These are phyloP conservation scores for Fusarium mexicanum DNA, from an alignment of 2,329 filamentous ascomycete genomes.

Conservation along the genomic window DNA sequence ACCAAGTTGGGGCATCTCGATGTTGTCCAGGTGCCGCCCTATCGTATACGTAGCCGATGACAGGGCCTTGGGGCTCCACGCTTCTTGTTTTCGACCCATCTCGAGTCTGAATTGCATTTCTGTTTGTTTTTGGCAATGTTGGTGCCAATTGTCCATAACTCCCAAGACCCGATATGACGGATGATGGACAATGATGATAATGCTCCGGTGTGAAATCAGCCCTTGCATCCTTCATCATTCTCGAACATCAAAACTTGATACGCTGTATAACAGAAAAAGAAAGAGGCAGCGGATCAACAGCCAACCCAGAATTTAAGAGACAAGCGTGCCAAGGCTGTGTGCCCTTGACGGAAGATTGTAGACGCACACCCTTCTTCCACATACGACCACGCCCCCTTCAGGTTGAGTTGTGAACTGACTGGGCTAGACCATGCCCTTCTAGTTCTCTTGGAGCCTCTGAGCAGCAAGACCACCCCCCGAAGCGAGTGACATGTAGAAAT, in stretches of 20 bases:
- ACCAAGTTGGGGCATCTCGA: constrained; percentile 37
- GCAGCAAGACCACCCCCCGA: constrained; percentile 30
- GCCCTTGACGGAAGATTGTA: constrained; percentile 22
- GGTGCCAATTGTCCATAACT: constrained; percentile 15
- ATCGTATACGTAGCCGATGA: constrained; percentile 36
- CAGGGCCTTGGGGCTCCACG: constrained; percentile 32
- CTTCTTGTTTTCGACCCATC: constrained; percentile 33
- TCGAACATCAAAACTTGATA: constrained; percentile 20
- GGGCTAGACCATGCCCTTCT: constrained; percentile 32
- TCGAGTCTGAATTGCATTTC: constrained; percentile 19
- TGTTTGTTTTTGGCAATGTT: constrained; percentile 13
- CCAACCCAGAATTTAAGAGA: constrained; percentile 15
- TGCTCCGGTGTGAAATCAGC: background rate
- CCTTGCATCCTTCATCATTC: constrained; percentile 28
- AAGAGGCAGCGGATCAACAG: constrained; percentile 14
- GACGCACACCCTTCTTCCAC: constrained; percentile 25
- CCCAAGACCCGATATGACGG: background rate
- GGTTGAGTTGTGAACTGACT: constrained; percentile 13
- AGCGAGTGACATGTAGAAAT: constrained; percentile 34
- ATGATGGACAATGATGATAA: background rate
- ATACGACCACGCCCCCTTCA: constrained; percentile 23
- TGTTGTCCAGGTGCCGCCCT: constrained; percentile 37
- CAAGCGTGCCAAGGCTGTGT: constrained; percentile 31
- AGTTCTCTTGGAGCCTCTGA: constrained; percentile 21
- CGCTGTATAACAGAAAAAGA: background rate